Percentiles rank a stretch among this genome's conserved stretches.
Conservation (phyloP, 2,329 filamentous ascomycete genomes). For the Teratosphaeria viscida region DNA sequence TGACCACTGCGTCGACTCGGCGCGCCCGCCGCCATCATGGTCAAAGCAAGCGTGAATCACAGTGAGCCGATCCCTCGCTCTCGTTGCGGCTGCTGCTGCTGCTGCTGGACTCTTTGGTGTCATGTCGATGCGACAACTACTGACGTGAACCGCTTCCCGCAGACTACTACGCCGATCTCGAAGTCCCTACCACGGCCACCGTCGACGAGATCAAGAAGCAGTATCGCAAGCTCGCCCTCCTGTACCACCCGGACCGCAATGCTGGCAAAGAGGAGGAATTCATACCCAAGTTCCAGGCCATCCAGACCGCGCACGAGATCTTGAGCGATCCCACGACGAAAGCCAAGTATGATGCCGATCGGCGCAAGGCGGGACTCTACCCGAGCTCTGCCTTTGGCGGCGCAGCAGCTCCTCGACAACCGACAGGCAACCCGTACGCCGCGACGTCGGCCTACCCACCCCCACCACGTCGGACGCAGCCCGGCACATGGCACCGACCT, state of each 20-base stretch:
- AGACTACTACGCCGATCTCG: constrained; percentile 63
- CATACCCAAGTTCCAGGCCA: constrained; percentile 73
- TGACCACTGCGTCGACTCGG: constrained; percentile 4
- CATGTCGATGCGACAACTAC: constrained; percentile 1
- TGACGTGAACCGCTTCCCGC: background rate
- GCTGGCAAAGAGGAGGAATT: constrained; percentile 70
- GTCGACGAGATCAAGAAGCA: constrained; percentile 73
- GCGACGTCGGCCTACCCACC: constrained; percentile 32
- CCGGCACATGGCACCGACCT: constrained; percentile 26
- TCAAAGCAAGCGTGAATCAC: constrained; percentile 25
- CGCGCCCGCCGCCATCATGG: constrained; percentile 17
- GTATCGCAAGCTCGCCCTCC: constrained; percentile 73
- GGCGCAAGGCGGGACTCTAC: constrained; percentile 39
- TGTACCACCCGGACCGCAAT: constrained; percentile 84
- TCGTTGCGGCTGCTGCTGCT: background rate
- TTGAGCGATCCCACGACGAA: constrained; percentile 50
- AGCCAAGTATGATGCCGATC: constrained; percentile 52
- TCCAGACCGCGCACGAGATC: constrained; percentile 77
- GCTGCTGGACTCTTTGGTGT: background rate
- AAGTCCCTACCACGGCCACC: constrained; percentile 56
- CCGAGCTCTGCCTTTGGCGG: constrained; percentile 10
- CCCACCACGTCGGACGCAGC: constrained; percentile 34
- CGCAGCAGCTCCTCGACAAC: constrained; percentile 7
- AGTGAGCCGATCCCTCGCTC: constrained; percentile 7
- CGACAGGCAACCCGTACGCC: constrained; percentile 28